These are phyloP conservation scores for Lunularia cruciata DNA, from an alignment of 225 moss, liverwort and hornwort genomes.

Conservation along the genomic window DNA sequence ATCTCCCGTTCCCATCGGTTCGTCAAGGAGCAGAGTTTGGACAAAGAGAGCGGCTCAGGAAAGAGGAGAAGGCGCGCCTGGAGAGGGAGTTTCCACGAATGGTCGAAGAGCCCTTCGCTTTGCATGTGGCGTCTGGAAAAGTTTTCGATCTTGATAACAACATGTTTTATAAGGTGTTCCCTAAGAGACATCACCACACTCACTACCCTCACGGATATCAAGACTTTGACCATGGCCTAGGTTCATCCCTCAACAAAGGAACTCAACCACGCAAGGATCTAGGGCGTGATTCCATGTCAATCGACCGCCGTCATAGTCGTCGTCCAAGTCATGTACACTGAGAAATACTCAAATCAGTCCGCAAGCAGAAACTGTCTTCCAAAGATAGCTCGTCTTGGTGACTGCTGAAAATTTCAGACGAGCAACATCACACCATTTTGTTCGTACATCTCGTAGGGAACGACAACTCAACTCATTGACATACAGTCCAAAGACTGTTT, in stretches of 20 bases:
- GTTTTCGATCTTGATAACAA: constrained; percentile 55
- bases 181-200: constrained; percentile 50
- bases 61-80: constrained; percentile 36
- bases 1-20: constrained; percentile 36
- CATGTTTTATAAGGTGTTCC: constrained; percentile 54
- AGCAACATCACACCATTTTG: no score
- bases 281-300: constrained; percentile 28
- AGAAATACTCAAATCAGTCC: neutral
- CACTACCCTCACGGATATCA: constrained; percentile 47
- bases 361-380: no score
- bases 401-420: no score
- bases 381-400: no score
- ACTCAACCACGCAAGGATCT: neutral
- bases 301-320: constrained; percentile 30
- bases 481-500: no score
- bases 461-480: no score
- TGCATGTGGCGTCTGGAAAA: constrained; percentile 33
- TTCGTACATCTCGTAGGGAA: no score
- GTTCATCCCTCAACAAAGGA: constrained; percentile 24
- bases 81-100: constrained; percentile 61
- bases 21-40: constrained; percentile 34
- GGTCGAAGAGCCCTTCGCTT: constrained; percentile 54
- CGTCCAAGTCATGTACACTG: constrained; percentile 26
- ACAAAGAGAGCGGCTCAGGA: constrained; percentile 23
- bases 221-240: constrained; percentile 35